Evolutionary conservation across 805 yeast genomes (phyloP).

Genomic region (Kazachstania viticola): DNA sequence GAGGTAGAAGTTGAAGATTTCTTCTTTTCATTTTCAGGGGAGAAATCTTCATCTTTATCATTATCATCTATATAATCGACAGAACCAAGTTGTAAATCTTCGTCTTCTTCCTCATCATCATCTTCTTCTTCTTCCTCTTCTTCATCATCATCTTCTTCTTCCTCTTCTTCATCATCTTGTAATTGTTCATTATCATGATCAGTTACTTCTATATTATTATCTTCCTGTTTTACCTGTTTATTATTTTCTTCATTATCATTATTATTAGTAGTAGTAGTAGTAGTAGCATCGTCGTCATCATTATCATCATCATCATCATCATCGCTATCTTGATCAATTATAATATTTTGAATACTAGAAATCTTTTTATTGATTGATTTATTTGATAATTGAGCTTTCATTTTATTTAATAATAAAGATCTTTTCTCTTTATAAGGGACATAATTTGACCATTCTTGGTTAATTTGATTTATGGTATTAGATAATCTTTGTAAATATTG

Average conservation of each 20-base stretch:
- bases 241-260: background rate
- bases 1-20: no score
- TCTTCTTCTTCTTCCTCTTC: slow-evolving; percentile 6
- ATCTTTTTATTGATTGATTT: no score
- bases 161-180: slow-evolving; percentile 6
- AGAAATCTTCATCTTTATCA: slow-evolving; percentile 14
- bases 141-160: slow-evolving; percentile 6
- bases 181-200: slow-evolving; percentile 3
- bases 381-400: no score
- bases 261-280: slow-evolving; percentile 1
- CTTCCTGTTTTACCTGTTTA: slow-evolving; percentile 2
- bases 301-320: background rate
- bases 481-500: no score
- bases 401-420: no score
- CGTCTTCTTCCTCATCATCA: slow-evolving; percentile 5
- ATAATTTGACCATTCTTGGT: no score
- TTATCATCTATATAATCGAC: slow-evolving; percentile 2
- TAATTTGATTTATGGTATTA: no score
- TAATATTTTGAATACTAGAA: no score
- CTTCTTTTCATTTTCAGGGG: slow-evolving; percentile 9
- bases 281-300: background rate
- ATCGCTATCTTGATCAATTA: background rate
- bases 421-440: no score
- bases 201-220: slow-evolving; percentile 2
- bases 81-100: slow-evolving; percentile 2